Conservation (phyloP, 2,329 filamentous ascomycete genomes). For the Fusarium sacchari region DNA sequence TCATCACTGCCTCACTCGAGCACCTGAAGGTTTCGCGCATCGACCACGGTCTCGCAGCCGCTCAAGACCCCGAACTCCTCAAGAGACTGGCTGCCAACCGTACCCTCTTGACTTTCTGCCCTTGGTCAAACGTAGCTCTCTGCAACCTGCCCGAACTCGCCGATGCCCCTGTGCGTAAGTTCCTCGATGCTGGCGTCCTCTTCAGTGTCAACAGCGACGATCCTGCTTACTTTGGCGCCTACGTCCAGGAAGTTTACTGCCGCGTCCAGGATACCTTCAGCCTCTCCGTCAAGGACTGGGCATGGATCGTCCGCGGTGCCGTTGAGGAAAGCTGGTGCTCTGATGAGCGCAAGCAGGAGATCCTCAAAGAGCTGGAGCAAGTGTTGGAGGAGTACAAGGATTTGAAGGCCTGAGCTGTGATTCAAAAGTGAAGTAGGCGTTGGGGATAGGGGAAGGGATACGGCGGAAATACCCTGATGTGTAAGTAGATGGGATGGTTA, state of each 20-base stretch:
- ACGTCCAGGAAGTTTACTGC: constrained; percentile 77
- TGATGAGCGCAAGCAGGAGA: constrained; percentile 67
- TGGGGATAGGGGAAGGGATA: background rate
- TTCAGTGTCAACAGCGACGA: constrained; percentile 82
- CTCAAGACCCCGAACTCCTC: constrained; percentile 68
- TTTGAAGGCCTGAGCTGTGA: background rate
- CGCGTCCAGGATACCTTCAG: constrained; percentile 78
- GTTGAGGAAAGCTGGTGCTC: constrained; percentile 77
- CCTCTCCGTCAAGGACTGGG: constrained; percentile 73
- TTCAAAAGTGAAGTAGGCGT: constrained; percentile 3
- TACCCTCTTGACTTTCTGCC: constrained; percentile 76
- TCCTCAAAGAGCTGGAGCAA: constrained; percentile 58
- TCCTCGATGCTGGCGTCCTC: constrained; percentile 70
- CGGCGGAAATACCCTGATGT: constrained; percentile 17
- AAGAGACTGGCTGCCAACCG: constrained; percentile 64
- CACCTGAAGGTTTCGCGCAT: constrained; percentile 71
- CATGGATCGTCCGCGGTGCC: constrained; percentile 66
- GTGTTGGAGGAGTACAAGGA: constrained; percentile 35
- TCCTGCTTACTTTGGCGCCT: constrained; percentile 79
- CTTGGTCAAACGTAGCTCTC: constrained; percentile 72
- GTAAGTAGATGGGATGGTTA: background rate
- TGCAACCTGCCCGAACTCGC: constrained; percentile 40
- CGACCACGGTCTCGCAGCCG: constrained; percentile 77
- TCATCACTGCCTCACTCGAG: constrained; percentile 72
- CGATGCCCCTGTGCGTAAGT: constrained; percentile 66